Percentiles rank a stretch among this genome's conserved stretches.
These are phyloP conservation scores for Pseudohalonectria lignicola DNA, from an alignment of 2,329 filamentous ascomycete species.

Conservation along the genomic window DNA sequence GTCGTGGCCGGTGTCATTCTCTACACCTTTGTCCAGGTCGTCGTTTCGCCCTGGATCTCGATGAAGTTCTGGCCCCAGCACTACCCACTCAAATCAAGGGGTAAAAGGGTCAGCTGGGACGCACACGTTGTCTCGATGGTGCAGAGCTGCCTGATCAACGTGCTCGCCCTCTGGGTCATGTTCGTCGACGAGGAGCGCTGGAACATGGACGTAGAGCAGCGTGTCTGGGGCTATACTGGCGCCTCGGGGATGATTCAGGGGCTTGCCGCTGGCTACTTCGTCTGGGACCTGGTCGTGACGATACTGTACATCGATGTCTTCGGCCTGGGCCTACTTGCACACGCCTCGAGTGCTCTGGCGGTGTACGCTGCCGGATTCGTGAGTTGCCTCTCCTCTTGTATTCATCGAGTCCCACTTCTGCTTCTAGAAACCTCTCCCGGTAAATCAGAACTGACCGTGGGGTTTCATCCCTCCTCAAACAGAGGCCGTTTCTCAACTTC, in stretches of 20 bases:
- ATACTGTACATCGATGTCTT: conserved; percentile 59
- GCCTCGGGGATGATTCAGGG: conserved; percentile 62
- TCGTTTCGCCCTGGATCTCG: conserved; percentile 58
- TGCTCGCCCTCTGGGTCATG: conserved; percentile 65
- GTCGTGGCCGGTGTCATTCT: conserved; percentile 53
- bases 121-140: conserved; percentile 77
- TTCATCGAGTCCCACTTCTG: not conserved
- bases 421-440: too few species aligned
- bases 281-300: conserved; percentile 71
- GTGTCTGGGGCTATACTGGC: conserved; percentile 70
- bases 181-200: conserved; percentile 54
- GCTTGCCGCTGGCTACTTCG: conserved; percentile 69
- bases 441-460: too few species aligned
- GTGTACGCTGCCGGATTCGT: conserved; percentile 76
- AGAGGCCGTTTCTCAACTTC: conserved; percentile 79
- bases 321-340: conserved; percentile 64
- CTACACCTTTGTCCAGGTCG: conserved; percentile 58
- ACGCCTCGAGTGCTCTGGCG: conserved; percentile 61
- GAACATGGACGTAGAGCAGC: conserved; percentile 54
- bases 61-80: conserved; percentile 46
- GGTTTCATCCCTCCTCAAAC: conserved; percentile 1
- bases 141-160: conserved; percentile 63
- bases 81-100: conserved; percentile 50
- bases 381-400: conserved; percentile 30
- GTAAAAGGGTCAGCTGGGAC: conserved; percentile 71